These are phyloP conservation scores for Multifurca ochricompacta DNA, from an alignment of 768 basidiomycete genomes.

Conservation along the genomic window DNA sequence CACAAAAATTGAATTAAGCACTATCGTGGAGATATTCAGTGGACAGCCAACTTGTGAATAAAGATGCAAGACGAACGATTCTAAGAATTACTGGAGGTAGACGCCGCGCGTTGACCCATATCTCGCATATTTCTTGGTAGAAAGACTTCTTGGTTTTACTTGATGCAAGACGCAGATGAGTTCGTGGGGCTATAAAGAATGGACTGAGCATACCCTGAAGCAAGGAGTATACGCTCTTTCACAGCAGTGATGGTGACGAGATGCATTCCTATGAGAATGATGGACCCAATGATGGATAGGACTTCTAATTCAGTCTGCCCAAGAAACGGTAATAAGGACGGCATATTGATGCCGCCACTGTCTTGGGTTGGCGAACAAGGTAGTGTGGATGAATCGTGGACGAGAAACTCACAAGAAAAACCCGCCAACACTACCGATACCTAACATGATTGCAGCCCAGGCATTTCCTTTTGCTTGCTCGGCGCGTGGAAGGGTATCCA, in stretches of 20 bases:
- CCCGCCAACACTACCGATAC: constrained; percentile 75
- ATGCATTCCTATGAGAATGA: constrained; percentile 63
- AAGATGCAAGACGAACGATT: constrained; percentile 32
- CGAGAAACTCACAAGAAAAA: constrained; percentile 68
- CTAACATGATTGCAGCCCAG: constrained; percentile 93
- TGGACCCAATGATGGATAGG: constrained; percentile 64
- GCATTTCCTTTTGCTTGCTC: constrained; percentile 84
- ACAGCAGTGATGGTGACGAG: constrained; percentile 49
- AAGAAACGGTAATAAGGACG: constrained; percentile 58
- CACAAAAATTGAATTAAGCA: constrained; percentile 78
- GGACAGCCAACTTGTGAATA: neutral
- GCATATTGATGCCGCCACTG: constrained; percentile 79
- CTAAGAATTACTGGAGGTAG: constrained; percentile 39
- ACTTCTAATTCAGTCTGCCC: constrained; percentile 78
- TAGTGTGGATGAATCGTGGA: neutral
- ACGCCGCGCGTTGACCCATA: constrained; percentile 60
- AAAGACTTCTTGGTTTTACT: constrained; percentile 30
- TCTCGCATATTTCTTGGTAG: constrained; percentile 44
- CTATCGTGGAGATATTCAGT: constrained; percentile 30
- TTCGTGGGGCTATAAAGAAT: neutral
- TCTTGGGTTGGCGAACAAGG: neutral
- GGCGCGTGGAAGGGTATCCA: constrained; percentile 70
- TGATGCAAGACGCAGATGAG: neutral
- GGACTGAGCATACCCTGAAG: constrained; percentile 27
- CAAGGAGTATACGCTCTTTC: constrained; percentile 67